A percentile compares a stretch with the other conserved stretches of the same genome.
Conservation (phyloP, 495 filamentous ascomycete genomes). For the Recurvomyces mirabilis region DNA sequence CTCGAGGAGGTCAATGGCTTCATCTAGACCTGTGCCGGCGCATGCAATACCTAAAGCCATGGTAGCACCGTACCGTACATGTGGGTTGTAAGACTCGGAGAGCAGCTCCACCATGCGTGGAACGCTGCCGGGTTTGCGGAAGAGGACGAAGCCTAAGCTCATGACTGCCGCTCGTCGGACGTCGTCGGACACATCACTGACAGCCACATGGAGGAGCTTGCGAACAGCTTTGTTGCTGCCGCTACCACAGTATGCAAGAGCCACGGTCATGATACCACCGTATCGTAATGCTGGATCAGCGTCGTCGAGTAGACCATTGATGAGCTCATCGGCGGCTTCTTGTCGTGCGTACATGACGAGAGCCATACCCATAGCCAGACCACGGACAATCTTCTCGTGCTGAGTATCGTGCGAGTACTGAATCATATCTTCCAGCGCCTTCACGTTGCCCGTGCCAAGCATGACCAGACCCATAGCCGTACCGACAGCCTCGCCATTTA, state of each 20-base stretch:
- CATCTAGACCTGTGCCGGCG: constrained; percentile 89
- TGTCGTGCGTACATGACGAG: constrained; percentile 96
- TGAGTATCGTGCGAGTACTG: constrained; percentile 95
- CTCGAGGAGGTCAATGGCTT: constrained; percentile 92
- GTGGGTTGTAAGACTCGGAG: constrained; percentile 96
- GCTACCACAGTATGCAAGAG: constrained; percentile 91
- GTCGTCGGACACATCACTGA: constrained; percentile 97
- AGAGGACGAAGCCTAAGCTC: constrained; percentile 96
- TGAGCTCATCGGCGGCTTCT: constrained; percentile 86
- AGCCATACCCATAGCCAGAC: constrained; percentile 90
- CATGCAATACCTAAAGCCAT: constrained; percentile 98
- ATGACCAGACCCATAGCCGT: constrained; percentile 94
- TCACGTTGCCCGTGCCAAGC: constrained; percentile 87
- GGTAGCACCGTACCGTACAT: constrained; percentile 94
- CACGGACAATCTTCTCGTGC: constrained; percentile 97
- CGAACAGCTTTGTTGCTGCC: constrained; percentile 98
- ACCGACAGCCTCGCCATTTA: constrained; percentile 94
- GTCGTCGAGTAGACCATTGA: constrained; percentile 84
- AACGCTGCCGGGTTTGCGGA: constrained; percentile 93
- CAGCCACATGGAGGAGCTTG: constrained; percentile 90
- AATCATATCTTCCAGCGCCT: constrained; percentile 87
- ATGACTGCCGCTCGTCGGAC: constrained; percentile 95
- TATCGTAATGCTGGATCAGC: constrained; percentile 90
- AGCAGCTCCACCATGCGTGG: constrained; percentile 99
- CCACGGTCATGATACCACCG: constrained; percentile 98